These are phyloP conservation scores for Pezicula radicicola DNA, from an alignment of 2,329 filamentous ascomycete genomes.

Conservation along the genomic window DNA sequence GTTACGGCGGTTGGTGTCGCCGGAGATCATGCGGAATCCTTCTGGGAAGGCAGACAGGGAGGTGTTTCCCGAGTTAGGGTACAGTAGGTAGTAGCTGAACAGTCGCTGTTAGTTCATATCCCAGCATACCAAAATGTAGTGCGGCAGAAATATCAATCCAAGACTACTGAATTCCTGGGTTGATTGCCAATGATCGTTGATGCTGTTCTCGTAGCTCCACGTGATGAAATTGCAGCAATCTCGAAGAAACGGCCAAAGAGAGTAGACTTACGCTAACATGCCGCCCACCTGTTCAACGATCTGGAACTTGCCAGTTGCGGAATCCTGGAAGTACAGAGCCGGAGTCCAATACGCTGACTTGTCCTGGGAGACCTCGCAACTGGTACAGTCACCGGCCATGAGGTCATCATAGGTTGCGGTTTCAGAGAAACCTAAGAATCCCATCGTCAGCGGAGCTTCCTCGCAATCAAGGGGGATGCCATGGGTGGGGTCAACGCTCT, in stretches of 20 bases:
- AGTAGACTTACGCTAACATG: conserved; percentile 72
- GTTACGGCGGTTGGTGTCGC: conserved; percentile 63
- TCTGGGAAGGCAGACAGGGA: conserved; percentile 70
- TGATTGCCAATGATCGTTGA: no score
- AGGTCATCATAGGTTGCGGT: conserved; percentile 57
- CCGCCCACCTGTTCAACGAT: conserved; percentile 74
- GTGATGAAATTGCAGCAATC: background rate
- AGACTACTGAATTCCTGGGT: no score
- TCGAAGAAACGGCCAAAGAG: conserved; percentile 1
- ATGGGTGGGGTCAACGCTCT: background rate
- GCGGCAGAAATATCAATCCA: no score
- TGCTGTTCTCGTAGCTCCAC: background rate
- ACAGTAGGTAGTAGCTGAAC: conserved; percentile 78
- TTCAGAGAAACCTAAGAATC: conserved; percentile 57
- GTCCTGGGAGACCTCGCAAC: conserved; percentile 60
- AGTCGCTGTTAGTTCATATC: conserved; percentile 12
- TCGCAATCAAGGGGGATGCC: background rate
- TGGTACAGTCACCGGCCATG: conserved; percentile 57
- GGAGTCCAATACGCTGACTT: conserved; percentile 69
- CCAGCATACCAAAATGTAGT: conserved; percentile 34
- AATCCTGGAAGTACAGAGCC: conserved; percentile 45
- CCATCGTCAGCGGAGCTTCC: conserved; percentile 10
- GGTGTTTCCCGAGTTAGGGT: conserved; percentile 52
- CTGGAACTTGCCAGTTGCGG: conserved; percentile 41
- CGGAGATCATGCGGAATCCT: conserved; percentile 80